Base-by-base conservation (phyloP, 495 filamentous ascomycete species). In the Xylaria bambusicola region DNA sequence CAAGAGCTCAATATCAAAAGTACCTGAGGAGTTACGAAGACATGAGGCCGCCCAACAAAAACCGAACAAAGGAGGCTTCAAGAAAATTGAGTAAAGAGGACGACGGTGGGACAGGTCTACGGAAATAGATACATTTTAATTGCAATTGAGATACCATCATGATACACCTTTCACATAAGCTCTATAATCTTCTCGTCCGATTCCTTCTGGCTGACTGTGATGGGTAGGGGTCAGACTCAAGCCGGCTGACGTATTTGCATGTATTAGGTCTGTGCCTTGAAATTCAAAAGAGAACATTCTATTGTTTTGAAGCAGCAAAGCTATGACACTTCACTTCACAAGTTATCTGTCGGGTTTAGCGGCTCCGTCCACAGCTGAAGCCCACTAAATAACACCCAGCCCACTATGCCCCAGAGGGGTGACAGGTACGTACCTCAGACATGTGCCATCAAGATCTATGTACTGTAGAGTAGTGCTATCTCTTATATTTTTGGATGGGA, bases 31-130 rank as follows among this genome's bases (percentile, higher is more conserved):
- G 71, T 77, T 99, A 58, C 81, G 91, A 71, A 89, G 95, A 71
- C 94, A 98, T 68, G 93, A 97, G 74, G 91, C 91, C 0, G 93
- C 94, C 36, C 94, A 98, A 76, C 90, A 90, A 53, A 97, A 79
- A 52, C 77, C 78, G 12, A 66, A 56, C 31, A 73, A 73, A 36
- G 57, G 57, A 21, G 75, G 76, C 0, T 68, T 66, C 20, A 71
- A 64, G 58, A 70, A 68, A 53, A 51, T 70, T 44, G 68, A 70
- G 41, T 55, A 54, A 17, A 42, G 5, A 44, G 9, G 51, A 33
- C 10, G 7, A 20, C 23, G 1, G 21, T 7, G 8, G 35, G 21
- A 20, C 21, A 24, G 50, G 27, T 23, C 46, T n/a, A n/a, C n/a
- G n/a, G 10, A 21, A 33, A 58, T 45, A 23, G 40, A 51, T 45